phyloP scores from a whole-genome alignment of 352 stramenopile genomes.

The Phytopythium boreale region DNA sequence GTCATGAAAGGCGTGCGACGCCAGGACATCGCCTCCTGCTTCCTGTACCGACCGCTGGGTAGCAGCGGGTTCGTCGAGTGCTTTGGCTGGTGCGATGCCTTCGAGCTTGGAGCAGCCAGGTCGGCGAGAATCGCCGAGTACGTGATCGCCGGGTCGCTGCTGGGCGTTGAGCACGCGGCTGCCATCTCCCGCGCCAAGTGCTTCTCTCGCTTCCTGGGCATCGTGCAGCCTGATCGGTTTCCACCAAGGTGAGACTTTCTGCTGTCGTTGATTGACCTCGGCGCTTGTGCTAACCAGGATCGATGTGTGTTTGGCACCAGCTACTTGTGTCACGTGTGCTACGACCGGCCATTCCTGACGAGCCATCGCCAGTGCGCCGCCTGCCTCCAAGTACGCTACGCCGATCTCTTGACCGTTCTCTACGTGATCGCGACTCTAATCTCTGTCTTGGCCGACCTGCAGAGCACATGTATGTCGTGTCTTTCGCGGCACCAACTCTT shows the following conservation, averaged over 20 bases:
- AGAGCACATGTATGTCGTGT: conserved; percentile 42
- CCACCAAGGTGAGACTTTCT: conserved; percentile 17
- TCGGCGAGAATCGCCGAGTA: conserved; percentile 31
- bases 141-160: conserved; percentile 26
- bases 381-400: conserved; percentile 24
- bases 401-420: neutral
- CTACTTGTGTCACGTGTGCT: conserved; percentile 32
- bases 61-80: conserved; percentile 28
- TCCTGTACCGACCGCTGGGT: conserved; percentile 27
- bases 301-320: conserved; percentile 7
- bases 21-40: conserved; percentile 31
- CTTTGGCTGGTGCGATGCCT: conserved; percentile 36
- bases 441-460: neutral
- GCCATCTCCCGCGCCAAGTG: conserved; percentile 23
- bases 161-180: conserved; percentile 27
- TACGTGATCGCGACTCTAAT: neutral
- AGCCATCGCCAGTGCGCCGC: conserved; percentile 25
- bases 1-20: conserved; percentile 31
- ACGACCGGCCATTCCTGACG: conserved; percentile 17
- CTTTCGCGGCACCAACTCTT: conserved; percentile 27
- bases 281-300: neutral
- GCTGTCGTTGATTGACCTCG: neutral
- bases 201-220: conserved; percentile 19
- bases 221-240: conserved; percentile 26
- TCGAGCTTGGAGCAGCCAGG: conserved; percentile 22